Base-by-base conservation (phyloP, 257 asterid species). In the Capsicum pubescens region DNA sequence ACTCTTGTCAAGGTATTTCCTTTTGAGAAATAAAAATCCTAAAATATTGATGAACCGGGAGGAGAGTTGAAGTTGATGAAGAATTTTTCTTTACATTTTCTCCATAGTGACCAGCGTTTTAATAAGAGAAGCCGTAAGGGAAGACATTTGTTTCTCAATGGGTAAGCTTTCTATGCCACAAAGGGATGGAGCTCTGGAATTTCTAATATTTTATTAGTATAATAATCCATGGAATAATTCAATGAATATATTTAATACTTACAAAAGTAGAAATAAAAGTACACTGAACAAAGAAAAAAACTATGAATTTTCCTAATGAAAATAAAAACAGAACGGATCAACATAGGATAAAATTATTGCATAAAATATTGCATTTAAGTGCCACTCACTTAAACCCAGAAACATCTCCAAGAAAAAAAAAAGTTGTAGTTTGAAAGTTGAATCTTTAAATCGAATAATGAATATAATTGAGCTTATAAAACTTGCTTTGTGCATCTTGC, bases 1-100 rank as follows among this genome's bases (percentile, higher is more conserved):
- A 10, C 32, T 10, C 8, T 0, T 32, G 52, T 52, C 35, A 72
- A 78, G 54, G 14, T n/a, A n/a, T n/a, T 60, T n/a, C 6, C 13
- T 60, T 60, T 60, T n/a, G 67, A n/a, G 67, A n/a, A 60, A 60
- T n/a, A 60, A 60, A 58, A 60, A n/a, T 60, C 67, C 35, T n/a
- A 60, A 60, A 60, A 10, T 59, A 61, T 80, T 81, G 68, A 42
- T 61, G 79, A 50, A 59, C 71, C 11, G 2, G 55, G 46, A 46
- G 10, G 13, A 83, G 12, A 35, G 55, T 17, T 56, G 5, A 76
- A 7, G 16, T 39, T 14, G 61, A 46, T 36, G 12, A 69, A 46
- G 9, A 64, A 16, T 12, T 46, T 15, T 42, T 39, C 6, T 36
- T 68, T 8, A 68, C 13, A 39, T 13, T 68, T 68, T 15, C 14